Percentiles rank a stretch among this genome's conserved stretches.
Evolutionary conservation across 169 alveolate species (phyloP).

Genomic region (Plasmodium relictum): DNA sequence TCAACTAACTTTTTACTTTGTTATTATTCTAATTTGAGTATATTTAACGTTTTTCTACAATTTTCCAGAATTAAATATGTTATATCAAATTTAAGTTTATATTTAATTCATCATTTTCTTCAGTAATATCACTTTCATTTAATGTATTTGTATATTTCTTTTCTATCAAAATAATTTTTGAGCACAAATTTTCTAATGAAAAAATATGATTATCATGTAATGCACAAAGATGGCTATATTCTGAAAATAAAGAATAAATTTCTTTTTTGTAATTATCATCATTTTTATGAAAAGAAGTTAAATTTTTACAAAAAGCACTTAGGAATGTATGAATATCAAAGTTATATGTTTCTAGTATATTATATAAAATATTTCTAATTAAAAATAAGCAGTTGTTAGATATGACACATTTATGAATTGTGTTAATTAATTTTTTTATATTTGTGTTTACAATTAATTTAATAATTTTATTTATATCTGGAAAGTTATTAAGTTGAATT

Average conservation of each 20-base stretch:
- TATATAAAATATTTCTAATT: constrained; percentile 62
- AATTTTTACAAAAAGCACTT: constrained; percentile 52
- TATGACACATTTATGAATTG: constrained; percentile 52
- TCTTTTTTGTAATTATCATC: constrained; percentile 75
- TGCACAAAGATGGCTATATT: constrained; percentile 30
- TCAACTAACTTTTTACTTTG: no score
- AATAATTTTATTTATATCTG: constrained; percentile 53
- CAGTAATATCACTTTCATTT: constrained; percentile 13
- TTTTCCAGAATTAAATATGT: no score
- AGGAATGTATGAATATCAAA: constrained; percentile 39
- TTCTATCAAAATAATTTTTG: constrained; percentile 47
- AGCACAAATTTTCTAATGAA: constrained; percentile 43
- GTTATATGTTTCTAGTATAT: constrained; percentile 41
- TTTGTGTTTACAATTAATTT: constrained; percentile 50
- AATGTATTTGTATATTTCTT: constrained; percentile 42
- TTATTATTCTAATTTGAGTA: no score
- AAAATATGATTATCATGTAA: constrained; percentile 42
- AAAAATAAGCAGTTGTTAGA: constrained; percentile 14
- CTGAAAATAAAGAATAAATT: constrained; percentile 55
- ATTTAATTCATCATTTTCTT: constrained; percentile 26
- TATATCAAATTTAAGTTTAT: neutral
- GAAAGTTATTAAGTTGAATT: constrained; percentile 42
- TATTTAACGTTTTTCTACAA: no score
- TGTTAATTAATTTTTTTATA: constrained; percentile 44
- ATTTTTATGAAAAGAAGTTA: constrained; percentile 27